Conservation (phyloP, 805 yeast genomes). For the Saccharomyces jurei region DNA sequence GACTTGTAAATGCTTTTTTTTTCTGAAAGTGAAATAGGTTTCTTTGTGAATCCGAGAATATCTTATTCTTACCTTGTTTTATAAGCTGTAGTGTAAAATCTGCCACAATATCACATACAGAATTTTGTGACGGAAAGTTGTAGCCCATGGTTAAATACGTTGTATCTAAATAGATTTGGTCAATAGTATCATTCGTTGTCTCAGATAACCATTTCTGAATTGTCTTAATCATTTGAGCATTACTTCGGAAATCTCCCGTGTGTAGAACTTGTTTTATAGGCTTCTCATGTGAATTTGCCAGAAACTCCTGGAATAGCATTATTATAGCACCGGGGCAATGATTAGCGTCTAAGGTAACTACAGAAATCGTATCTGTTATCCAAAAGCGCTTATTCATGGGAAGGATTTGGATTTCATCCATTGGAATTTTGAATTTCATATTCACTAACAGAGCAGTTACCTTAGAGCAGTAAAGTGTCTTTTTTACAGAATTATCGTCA, state of each 20-base stretch:
- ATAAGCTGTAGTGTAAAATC: conserved; percentile 40
- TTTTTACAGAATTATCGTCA: conserved; percentile 29
- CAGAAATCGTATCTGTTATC: conserved; percentile 40
- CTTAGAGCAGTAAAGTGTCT: conserved; percentile 62
- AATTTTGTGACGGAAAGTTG: conserved; percentile 68
- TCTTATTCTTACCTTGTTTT: conserved; percentile 18
- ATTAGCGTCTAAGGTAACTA: conserved; percentile 72
- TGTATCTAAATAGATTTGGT: conserved; percentile 76
- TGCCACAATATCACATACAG: conserved; percentile 56
- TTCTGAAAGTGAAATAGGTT: conserved; percentile 3
- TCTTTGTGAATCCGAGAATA: conserved; percentile 17
- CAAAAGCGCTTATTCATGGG: conserved; percentile 37
- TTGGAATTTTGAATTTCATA: conserved; percentile 44
- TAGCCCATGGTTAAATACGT: conserved; percentile 75
- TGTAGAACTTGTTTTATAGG: conserved; percentile 41
- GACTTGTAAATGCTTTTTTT: background rate
- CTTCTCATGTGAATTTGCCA: conserved; percentile 1
- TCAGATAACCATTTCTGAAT: conserved; percentile 3
- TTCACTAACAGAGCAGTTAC: conserved; percentile 55
- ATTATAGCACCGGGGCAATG: conserved; percentile 96
- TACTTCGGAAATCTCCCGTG: conserved; percentile 90
- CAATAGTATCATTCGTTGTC: conserved; percentile 29
- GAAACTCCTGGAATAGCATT: conserved; percentile 51
- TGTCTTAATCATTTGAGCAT: conserved; percentile 38
- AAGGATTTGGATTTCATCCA: conserved; percentile 32